Percentiles rank a stretch among this genome's conserved stretches.
phyloP scores from a whole-genome alignment of 306 rosid species.

The Quercus alba region DNA sequence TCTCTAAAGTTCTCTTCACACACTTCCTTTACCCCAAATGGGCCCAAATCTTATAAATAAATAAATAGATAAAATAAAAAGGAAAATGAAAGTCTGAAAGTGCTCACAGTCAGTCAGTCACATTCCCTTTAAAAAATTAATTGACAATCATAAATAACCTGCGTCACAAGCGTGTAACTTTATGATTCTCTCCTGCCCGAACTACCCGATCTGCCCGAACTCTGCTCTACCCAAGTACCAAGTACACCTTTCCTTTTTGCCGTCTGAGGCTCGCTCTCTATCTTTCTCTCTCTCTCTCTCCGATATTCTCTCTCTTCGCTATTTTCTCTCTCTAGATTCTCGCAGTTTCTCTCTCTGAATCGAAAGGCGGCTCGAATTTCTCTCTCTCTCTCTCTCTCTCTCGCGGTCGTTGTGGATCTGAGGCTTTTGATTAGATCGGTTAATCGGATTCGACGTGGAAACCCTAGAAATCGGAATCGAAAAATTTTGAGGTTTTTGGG shows the following conservation, averaged over 20 bases:
- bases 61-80: too few species aligned
- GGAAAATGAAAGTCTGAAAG: not conserved
- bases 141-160: not conserved
- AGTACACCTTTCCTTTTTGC: not conserved
- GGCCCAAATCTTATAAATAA: too few species aligned
- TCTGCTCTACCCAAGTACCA: slow-evolving; percentile 1
- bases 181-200: not conserved
- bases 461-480: not conserved
- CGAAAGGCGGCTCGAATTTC: not conserved
- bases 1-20: too few species aligned
- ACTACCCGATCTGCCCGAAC: not conserved
- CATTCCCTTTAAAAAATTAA: not conserved
- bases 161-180: not conserved
- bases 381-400: not conserved
- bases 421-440: not conserved
- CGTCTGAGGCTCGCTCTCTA: not conserved
- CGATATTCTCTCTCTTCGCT: not conserved
- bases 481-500: not conserved
- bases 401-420: not conserved
- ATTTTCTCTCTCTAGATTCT: not conserved
- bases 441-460: not conserved
- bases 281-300: not conserved
- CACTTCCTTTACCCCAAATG: too few species aligned
- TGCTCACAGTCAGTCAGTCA: not conserved
- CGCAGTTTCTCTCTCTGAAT: not conserved